These are phyloP conservation scores for Lenwebbia sp. DNA, from an alignment of 345 rosid species.

Conservation along the genomic window DNA sequence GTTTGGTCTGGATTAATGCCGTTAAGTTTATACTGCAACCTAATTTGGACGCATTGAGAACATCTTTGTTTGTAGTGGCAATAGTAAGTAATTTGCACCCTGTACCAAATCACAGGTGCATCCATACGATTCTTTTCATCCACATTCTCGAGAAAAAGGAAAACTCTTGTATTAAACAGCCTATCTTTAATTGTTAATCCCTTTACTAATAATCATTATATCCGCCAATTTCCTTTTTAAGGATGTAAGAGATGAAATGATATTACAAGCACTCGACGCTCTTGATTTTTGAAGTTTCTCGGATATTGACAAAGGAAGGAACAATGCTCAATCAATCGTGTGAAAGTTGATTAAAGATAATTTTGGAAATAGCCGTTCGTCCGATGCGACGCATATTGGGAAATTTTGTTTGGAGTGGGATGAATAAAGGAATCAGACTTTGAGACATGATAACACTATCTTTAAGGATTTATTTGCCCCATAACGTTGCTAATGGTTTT, in stretches of 20 bases:
- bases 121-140: too few relatives aligned
- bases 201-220: not conserved
- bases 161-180: not conserved
- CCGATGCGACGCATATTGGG: too few relatives aligned
- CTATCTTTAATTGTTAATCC: not conserved
- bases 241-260: not conserved
- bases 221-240: not conserved
- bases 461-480: too few relatives aligned
- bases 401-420: too few relatives aligned
- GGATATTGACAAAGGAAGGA: not conserved
- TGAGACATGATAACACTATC: too few relatives aligned
- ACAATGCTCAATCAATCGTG: too few relatives aligned
- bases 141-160: not conserved
- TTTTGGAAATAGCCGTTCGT: too few relatives aligned
- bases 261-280: not conserved
- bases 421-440: too few relatives aligned
- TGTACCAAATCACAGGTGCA: too few relatives aligned
- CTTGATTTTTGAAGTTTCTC: not conserved
- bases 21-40: not conserved
- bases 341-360: too few relatives aligned
- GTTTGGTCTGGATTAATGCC: not conserved
- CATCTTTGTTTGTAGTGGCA: not conserved
- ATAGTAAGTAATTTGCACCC: too few relatives aligned
- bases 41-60: not conserved
- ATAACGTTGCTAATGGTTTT: too few relatives aligned